Conservation (phyloP, 257 asterid genomes). For the Parsonsia alboflavescens region DNA sequence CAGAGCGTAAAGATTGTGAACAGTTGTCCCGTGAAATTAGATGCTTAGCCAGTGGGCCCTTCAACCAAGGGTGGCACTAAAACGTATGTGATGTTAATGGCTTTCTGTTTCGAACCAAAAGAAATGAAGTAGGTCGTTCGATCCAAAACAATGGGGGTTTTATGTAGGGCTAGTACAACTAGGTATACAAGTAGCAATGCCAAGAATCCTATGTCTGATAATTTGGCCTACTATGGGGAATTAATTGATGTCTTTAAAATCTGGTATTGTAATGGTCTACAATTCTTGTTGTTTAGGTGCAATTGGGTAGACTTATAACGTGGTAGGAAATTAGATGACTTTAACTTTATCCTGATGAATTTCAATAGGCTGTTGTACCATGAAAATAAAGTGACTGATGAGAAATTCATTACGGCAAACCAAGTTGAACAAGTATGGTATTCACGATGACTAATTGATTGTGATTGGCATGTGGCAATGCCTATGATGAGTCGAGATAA, state of each 20-base stretch:
- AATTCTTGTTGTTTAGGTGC: neutral
- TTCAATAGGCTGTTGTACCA: neutral
- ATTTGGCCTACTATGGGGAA: neutral
- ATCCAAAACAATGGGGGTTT: neutral
- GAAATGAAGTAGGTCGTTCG: neutral
- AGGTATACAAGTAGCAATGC: neutral
- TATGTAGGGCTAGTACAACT: neutral
- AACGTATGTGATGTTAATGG: neutral
- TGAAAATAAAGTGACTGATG: too few species aligned
- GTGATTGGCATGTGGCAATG: too few species aligned
- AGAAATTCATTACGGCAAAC: too few species aligned
- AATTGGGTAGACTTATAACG: neutral
- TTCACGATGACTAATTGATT: too few species aligned
- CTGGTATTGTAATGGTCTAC: neutral
- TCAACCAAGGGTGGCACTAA: neutral
- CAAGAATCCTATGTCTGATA: neutral
- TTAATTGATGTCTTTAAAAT: neutral
- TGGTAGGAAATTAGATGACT: too few species aligned
- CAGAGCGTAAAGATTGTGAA: too few species aligned
- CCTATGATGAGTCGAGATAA: too few species aligned
- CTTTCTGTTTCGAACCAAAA: neutral
- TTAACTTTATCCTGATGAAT: neutral
- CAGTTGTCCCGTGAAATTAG: too few species aligned
- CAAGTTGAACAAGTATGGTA: too few species aligned
- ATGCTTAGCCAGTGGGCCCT: too few species aligned